phyloP scores from a whole-genome alignment of 768 basidiomycete genomes.

The Boletus insuetus region DNA sequence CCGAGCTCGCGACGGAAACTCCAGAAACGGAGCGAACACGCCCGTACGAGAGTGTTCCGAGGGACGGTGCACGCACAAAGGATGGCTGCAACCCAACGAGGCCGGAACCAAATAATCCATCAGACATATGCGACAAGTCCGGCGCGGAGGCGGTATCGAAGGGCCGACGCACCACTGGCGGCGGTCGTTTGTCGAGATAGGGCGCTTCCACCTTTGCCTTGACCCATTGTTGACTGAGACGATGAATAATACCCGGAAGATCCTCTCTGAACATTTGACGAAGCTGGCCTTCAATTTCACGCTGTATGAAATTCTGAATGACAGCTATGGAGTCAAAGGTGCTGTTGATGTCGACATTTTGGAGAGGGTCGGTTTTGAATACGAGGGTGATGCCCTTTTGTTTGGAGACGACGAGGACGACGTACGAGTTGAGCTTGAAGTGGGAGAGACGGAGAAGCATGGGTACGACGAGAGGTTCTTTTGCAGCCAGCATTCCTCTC shows the following conservation, averaged over 20 bases:
- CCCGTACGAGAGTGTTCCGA: constrained; percentile 13
- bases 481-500: constrained; percentile 88
- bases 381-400: constrained; percentile 98
- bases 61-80: constrained; percentile 24
- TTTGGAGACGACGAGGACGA: constrained; percentile 95
- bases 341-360: constrained; percentile 95
- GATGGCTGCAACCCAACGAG: constrained; percentile 21
- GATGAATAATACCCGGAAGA: constrained; percentile 93
- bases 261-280: constrained; percentile 99
- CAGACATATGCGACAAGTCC: constrained; percentile 31
- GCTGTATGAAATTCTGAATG: constrained; percentile 96
- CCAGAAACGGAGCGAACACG: constrained; percentile 43
- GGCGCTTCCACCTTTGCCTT: constrained; percentile 93
- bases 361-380: constrained; percentile 98
- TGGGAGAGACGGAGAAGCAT: constrained; percentile 98
- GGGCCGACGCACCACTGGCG: constrained; percentile 30
- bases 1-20: constrained; percentile 36
- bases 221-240: constrained; percentile 94
- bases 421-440: constrained; percentile 90
- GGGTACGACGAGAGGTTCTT: constrained; percentile 92
- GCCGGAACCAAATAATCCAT: constrained; percentile 12
- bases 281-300: constrained; percentile 94
- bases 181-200: constrained; percentile 61
- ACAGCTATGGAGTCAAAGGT: constrained; percentile 98
- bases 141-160: constrained; percentile 44